phyloP scores from a whole-genome alignment of 139 green algal genomes.

The Ettlia oleoabundans region DNA sequence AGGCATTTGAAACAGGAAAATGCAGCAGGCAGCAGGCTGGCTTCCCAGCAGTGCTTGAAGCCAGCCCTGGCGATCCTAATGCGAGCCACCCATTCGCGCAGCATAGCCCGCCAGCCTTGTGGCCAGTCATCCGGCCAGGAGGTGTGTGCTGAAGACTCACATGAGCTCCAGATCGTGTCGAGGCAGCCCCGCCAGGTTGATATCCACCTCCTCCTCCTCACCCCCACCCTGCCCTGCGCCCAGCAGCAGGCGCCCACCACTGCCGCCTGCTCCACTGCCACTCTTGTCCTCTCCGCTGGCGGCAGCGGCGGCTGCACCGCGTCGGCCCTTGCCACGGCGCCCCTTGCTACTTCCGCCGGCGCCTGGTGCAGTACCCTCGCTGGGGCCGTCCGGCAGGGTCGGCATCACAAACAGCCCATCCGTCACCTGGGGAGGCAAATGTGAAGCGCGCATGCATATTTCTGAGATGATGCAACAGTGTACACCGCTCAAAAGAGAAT shows the following conservation, averaged over 20 bases:
- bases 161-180: slow-evolving; percentile 22
- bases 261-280: background rate
- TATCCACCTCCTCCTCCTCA: background rate
- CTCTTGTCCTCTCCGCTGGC: background rate
- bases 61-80: no score
- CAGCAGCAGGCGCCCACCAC: slow-evolving; percentile 7
- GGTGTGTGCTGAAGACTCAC: background rate
- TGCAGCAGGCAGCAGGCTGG: background rate
- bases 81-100: no score
- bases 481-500: no score
- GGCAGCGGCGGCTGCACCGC: background rate
- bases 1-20: background rate
- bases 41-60: no score
- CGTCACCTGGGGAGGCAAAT: background rate
- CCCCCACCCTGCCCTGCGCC: background rate
- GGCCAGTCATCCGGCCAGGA: background rate
- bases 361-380: background rate
- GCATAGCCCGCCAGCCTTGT: no score
- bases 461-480: background rate
- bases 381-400: slow-evolving; percentile 18
- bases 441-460: background rate
- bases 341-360: background rate
- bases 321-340: background rate
- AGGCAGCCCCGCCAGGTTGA: slow-evolving; percentile 5
- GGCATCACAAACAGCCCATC: slow-evolving; percentile 68